phyloP scores from a whole-genome alignment of 768 basidiomycete species.

The Rhizopogon sp. region DNA sequence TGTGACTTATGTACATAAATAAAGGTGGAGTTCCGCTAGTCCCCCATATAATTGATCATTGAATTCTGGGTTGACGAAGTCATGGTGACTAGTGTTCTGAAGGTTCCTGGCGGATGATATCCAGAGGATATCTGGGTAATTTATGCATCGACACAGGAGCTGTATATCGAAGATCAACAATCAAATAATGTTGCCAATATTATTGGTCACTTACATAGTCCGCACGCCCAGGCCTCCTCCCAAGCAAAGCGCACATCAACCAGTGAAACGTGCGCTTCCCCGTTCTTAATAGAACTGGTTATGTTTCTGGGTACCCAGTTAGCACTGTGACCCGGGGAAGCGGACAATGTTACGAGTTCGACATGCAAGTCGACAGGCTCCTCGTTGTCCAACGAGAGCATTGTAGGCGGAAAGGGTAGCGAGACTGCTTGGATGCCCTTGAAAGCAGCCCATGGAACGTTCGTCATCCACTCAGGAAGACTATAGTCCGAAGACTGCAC shows the following conservation, averaged over 20 bases:
- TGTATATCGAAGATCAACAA: too few species aligned
- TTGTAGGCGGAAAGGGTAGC: background rate
- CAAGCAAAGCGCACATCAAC: background rate
- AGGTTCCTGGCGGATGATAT: too few species aligned
- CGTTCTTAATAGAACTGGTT: background rate
- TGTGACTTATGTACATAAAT: background rate
- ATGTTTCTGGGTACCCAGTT: background rate
- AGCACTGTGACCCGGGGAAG: background rate
- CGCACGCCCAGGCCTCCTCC: background rate
- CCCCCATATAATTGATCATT: too few species aligned
- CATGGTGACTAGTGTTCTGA: too few species aligned
- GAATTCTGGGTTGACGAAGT: too few species aligned
- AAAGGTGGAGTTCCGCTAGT: too few species aligned
- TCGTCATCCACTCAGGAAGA: slow-evolving; percentile 17
- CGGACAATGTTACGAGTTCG: background rate
- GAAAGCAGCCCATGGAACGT: slow-evolving; percentile 29
- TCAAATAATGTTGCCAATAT: background rate
- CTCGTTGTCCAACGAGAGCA: background rate
- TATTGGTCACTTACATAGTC: background rate
- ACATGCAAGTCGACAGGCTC: background rate
- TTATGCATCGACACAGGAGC: too few species aligned
- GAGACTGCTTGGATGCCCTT: slow-evolving; percentile 15
- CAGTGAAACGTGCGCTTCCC: background rate
- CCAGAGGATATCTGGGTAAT: too few species aligned
- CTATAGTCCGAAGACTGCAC: background rate